Conservation (phyloP, 2,329 filamentous ascomycete genomes). For the Hymenoscyphus fraxineus region DNA sequence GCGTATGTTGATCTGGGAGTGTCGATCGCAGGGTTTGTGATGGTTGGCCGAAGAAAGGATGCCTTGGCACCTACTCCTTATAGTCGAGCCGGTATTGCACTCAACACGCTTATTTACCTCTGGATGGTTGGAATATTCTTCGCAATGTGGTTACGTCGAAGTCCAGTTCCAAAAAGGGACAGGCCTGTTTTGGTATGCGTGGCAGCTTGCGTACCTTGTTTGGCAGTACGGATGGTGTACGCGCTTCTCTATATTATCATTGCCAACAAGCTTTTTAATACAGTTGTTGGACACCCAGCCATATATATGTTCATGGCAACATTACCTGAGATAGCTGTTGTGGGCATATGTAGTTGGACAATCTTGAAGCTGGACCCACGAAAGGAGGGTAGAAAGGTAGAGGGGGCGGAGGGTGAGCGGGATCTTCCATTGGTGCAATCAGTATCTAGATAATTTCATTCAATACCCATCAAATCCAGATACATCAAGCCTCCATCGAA, state of each 20-base stretch:
- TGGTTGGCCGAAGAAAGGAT: not conserved
- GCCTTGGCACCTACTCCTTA: not conserved
- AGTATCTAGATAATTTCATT: not conserved
- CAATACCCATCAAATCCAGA: too few species aligned
- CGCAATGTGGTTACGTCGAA: not conserved
- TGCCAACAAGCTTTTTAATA: not conserved
- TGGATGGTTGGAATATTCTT: not conserved
- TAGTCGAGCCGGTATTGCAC: not conserved
- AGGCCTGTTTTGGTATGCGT: not conserved
- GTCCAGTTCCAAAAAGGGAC: not conserved
- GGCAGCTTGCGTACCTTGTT: not conserved
- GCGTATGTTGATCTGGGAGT: not conserved
- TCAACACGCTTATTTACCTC: not conserved
- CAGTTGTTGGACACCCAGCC: not conserved
- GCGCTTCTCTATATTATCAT: not conserved
- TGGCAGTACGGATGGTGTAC: not conserved
- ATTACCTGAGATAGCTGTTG: not conserved
- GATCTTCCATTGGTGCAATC: not conserved
- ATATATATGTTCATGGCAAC: not conserved
- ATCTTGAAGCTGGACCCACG: not conserved
- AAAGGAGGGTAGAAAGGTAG: not conserved
- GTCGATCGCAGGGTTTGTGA: not conserved
- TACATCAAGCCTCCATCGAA: too few species aligned
- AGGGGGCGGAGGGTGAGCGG: not conserved
- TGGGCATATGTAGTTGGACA: not conserved